A percentile compares a stretch with the other conserved stretches of the same genome.
phyloP scores from a whole-genome alignment of 306 rosid species.

The Prunus armeniaca region DNA sequence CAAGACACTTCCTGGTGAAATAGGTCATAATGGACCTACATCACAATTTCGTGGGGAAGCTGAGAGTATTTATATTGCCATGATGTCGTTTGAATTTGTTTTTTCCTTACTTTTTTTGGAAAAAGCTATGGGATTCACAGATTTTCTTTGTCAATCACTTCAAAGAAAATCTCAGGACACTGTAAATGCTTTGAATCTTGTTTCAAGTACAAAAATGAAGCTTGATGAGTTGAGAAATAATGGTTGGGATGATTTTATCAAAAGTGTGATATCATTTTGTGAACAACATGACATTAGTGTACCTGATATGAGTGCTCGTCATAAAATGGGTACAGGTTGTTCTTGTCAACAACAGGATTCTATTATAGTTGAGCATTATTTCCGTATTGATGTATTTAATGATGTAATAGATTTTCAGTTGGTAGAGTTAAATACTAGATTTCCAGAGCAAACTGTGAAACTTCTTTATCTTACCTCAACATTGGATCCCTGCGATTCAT shows the following conservation, averaged over 20 bases:
- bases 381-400: not conserved
- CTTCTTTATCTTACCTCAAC: not conserved
- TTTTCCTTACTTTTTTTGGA: too few species aligned
- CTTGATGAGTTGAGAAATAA: not conserved
- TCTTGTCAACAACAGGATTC: not conserved
- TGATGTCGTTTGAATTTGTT: too few species aligned
- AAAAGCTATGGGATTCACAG: too few species aligned
- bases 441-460: not conserved
- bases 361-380: not conserved
- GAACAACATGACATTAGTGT: not conserved
- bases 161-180: too few species aligned
- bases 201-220: too few species aligned
- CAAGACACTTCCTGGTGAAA: too few species aligned
- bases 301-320: not conserved
- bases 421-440: not conserved
- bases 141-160: too few species aligned
- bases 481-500: not conserved
- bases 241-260: not conserved
- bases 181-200: too few species aligned
- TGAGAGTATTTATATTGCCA: too few species aligned
- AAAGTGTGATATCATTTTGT: not conserved
- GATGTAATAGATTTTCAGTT: not conserved
- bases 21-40: too few species aligned
- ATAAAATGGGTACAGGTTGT: not conserved
- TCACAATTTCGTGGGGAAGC: too few species aligned